phyloP scores from a whole-genome alignment of 2,329 filamentous ascomycete genomes.

The Aspergillus versicolor region DNA sequence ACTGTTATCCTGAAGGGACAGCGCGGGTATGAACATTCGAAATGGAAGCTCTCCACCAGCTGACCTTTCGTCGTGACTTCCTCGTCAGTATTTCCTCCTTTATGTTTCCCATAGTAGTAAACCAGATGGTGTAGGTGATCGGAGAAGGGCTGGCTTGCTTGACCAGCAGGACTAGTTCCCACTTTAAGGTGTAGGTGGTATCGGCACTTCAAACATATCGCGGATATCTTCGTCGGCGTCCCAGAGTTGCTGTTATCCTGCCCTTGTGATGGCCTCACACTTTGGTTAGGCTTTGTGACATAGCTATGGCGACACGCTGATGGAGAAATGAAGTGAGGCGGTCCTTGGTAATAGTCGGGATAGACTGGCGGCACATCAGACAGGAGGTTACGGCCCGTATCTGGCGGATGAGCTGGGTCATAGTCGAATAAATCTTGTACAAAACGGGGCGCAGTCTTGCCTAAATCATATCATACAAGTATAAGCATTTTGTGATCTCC shows the following conservation, averaged over 20 bases:
- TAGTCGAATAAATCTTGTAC: conserved; percentile 47
- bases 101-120: conserved; percentile 38
- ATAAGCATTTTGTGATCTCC: conserved; percentile 1
- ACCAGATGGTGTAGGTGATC: conserved; percentile 64
- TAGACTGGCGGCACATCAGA: conserved; percentile 58
- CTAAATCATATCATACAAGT: conserved; percentile 26
- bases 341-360: conserved; percentile 33
- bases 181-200: conserved; percentile 61
- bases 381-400: conserved; percentile 55
- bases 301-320: conserved; percentile 61
- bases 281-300: conserved; percentile 57
- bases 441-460: conserved; percentile 53
- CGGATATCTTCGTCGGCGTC: conserved; percentile 57
- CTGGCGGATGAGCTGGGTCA: conserved; percentile 43
- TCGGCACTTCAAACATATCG: conserved; percentile 62
- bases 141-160: conserved; percentile 48
- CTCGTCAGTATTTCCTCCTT: conserved; percentile 20
- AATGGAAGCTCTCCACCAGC: conserved; percentile 48
- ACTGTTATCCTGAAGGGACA: conserved; percentile 58
- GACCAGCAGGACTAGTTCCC: conserved; percentile 47
- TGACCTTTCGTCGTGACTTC: conserved; percentile 33
- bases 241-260: conserved; percentile 41
- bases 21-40: conserved; percentile 58
- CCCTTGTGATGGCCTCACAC: conserved; percentile 44
- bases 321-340: conserved; percentile 36